These are phyloP conservation scores for Globisporangium parvum DNA, from an alignment of 352 stramenopile species.

Conservation along the genomic window DNA sequence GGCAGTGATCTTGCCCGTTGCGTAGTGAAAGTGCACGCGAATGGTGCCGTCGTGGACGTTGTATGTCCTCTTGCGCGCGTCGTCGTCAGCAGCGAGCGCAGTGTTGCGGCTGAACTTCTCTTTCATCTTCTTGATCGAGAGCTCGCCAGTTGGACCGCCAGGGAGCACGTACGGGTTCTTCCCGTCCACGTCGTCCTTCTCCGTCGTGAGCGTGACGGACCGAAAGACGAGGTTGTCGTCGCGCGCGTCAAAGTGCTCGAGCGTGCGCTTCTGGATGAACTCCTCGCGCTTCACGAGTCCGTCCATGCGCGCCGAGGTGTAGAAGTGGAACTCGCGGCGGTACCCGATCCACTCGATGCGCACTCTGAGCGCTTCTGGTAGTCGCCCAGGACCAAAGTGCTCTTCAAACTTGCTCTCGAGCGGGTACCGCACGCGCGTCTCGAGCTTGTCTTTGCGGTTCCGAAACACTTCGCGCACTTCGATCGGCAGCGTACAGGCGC, in stretches of 20 bases:
- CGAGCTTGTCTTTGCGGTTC: conserved; percentile 89
- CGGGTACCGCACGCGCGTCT: conserved; percentile 64
- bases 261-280: conserved; percentile 82
- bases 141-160: conserved; percentile 57
- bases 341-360: conserved; percentile 86
- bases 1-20: conserved; percentile 88
- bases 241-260: conserved; percentile 82
- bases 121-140: conserved; percentile 91
- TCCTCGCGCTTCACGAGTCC: conserved; percentile 84
- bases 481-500: conserved; percentile 64
- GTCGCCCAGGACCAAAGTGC: conserved; percentile 60
- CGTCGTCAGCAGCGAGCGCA: conserved; percentile 43
- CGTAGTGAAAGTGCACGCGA: conserved; percentile 88
- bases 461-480: conserved; percentile 91
- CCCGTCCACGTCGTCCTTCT: conserved; percentile 70
- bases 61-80: conserved; percentile 89
- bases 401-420: conserved; percentile 87
- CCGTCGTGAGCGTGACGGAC: conserved; percentile 66
- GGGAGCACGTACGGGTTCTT: conserved; percentile 80
- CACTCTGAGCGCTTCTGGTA: conserved; percentile 68
- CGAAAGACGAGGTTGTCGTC: conserved; percentile 85
- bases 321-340: conserved; percentile 87
- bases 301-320: conserved; percentile 85
- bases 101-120: conserved; percentile 86
- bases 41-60: conserved; percentile 89